Conservation (phyloP, 306 rosid species). For the Dalbergia oliveri region DNA sequence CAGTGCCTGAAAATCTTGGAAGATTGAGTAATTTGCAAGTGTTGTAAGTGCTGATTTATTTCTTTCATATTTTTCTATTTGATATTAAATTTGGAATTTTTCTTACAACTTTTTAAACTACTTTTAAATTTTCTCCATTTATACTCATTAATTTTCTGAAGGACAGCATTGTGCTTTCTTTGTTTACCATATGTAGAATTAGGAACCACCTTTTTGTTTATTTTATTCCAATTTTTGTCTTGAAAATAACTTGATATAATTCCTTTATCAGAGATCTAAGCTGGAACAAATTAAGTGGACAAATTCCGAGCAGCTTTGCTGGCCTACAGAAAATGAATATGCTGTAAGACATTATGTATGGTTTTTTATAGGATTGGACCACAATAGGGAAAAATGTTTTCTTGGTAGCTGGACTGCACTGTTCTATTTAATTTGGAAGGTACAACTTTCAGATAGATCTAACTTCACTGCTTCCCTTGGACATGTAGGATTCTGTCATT, state of each 20-base stretch:
- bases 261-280: constrained; percentile 51
- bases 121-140: not conserved
- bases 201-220: not conserved
- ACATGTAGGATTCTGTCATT: not conserved
- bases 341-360: constrained; percentile 42
- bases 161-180: not conserved
- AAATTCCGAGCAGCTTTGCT: constrained; percentile 37
- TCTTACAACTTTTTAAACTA: too few species aligned
- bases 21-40: constrained; percentile 46
- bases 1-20: constrained; percentile 54
- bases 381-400: not conserved
- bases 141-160: not conserved
- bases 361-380: not conserved
- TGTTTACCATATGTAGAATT: not conserved
- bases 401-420: not conserved
- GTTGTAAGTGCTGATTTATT: constrained; percentile 56
- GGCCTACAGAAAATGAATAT: constrained; percentile 33
- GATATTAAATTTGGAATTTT: too few species aligned
- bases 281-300: constrained; percentile 53
- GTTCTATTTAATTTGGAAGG: not conserved
- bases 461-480: not conserved
- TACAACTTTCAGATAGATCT: not conserved
- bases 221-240: not conserved
- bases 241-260: not conserved
- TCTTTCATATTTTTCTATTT: not conserved